phyloP scores from a whole-genome alignment of 1,284 basidiomycete species.

The Rhodotorula sp. region DNA sequence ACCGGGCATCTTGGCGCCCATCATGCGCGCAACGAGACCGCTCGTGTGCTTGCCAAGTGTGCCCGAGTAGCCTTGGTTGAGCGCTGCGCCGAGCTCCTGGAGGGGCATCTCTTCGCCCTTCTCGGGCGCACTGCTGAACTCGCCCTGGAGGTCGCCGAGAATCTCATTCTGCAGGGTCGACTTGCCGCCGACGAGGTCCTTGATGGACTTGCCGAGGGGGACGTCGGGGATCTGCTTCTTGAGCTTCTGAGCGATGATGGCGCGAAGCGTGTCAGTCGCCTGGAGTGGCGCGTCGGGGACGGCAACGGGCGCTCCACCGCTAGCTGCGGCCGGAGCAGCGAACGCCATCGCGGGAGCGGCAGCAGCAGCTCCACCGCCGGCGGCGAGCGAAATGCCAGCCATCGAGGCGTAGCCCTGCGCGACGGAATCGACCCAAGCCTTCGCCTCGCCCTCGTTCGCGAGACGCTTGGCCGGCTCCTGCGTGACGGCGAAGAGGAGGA shows the following conservation, averaged over 20 bases:
- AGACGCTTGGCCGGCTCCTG: constrained; percentile 93
- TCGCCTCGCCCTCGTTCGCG: constrained; percentile 85
- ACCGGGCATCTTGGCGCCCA: constrained; percentile 96
- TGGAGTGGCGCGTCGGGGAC: constrained; percentile 89
- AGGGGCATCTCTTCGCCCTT: constrained; percentile 96
- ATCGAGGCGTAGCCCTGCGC: constrained; percentile 81
- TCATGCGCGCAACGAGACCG: constrained; percentile 82
- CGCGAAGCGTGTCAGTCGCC: constrained; percentile 81
- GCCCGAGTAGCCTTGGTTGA: constrained; percentile 77
- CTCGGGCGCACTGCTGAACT: constrained; percentile 76
- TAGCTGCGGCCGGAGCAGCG: constrained; percentile 54
- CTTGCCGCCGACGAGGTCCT: constrained; percentile 97
- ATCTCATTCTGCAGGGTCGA: constrained; percentile 66
- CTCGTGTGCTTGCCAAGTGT: constrained; percentile 88
- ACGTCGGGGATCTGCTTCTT: constrained; percentile 92
- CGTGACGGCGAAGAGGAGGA: constrained; percentile 85
- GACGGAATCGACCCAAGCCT: constrained; percentile 85
- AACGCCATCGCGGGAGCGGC: constrained; percentile 46
- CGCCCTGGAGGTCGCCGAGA: constrained; percentile 45
- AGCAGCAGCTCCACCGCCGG: constrained; percentile 57
- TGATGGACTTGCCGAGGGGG: constrained; percentile 91
- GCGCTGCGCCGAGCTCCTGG: constrained; percentile 85
- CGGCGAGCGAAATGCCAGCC: constrained; percentile 77
- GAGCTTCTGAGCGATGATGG: constrained; percentile 93
- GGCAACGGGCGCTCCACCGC: constrained; percentile 63